phyloP scores from a whole-genome alignment of 2,329 filamentous ascomycete genomes.

The Pseudogymnoascus sp. region DNA sequence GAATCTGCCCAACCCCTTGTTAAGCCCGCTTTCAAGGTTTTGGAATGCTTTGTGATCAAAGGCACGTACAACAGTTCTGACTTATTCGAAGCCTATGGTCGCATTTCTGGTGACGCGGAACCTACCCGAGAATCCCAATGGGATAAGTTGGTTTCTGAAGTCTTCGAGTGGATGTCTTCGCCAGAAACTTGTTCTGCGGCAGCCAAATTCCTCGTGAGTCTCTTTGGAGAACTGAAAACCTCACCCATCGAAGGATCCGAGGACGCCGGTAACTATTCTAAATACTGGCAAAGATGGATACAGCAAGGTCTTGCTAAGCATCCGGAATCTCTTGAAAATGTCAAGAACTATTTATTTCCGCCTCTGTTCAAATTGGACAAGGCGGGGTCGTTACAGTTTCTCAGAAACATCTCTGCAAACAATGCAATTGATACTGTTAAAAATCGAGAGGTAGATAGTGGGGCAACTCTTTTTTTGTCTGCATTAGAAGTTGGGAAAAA shows the following conservation, averaged over 20 bases:
- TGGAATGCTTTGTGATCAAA: constrained; percentile 60
- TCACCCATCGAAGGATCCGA: constrained; percentile 22
- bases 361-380: constrained; percentile 55
- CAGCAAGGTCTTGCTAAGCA: constrained; percentile 42
- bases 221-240: constrained; percentile 41
- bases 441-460: constrained; percentile 40
- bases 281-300: constrained; percentile 49
- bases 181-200: constrained; percentile 52
- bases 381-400: constrained; percentile 45
- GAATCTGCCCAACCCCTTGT: constrained; percentile 55
- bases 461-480: constrained; percentile 54
- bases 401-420: constrained; percentile 49
- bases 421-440: constrained; percentile 40
- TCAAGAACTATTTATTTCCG: constrained; percentile 58
- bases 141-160: constrained; percentile 41
- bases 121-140: constrained; percentile 33
- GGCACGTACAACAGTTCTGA: constrained; percentile 31
- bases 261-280: constrained; percentile 31
- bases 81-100: constrained; percentile 4
- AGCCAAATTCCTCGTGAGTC: constrained; percentile 52
- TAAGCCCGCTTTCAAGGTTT: constrained; percentile 61
- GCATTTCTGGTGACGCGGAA: constrained; percentile 15
- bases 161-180: constrained; percentile 49
- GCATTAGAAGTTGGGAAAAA: constrained; percentile 67
- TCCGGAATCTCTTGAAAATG: constrained; percentile 48